A percentile compares a stretch with the other conserved stretches of the same genome.
These are phyloP conservation scores for Perkinsus chesapeaki DNA, from an alignment of 169 alveolate species.

Conservation along the genomic window DNA sequence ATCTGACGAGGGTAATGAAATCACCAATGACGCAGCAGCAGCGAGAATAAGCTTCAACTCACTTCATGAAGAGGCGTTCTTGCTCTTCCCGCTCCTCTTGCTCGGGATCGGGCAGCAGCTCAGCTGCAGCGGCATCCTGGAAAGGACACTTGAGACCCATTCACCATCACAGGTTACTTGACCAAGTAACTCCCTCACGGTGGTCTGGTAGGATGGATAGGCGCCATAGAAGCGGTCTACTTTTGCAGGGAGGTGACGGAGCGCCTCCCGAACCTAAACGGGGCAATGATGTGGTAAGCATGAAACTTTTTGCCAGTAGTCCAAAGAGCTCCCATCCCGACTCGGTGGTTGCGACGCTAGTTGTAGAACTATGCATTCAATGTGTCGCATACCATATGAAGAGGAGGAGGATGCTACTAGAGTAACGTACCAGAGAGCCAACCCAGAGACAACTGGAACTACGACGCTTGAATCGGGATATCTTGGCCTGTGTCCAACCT, in stretches of 20 bases:
- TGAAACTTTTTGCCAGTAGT: too few species aligned
- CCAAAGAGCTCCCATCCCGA: too few species aligned
- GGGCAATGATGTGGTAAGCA: background rate
- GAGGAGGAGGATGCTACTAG: too few species aligned
- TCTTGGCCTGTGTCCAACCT: too few species aligned
- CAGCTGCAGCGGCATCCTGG: background rate
- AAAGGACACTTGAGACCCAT: background rate
- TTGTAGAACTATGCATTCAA: too few species aligned
- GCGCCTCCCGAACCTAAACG: background rate
- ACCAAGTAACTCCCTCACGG: background rate
- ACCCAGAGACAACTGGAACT: too few species aligned
- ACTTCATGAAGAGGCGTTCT: background rate
- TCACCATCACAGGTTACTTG: background rate
- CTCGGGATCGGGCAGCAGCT: background rate
- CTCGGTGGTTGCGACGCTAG: too few species aligned
- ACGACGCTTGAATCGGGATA: too few species aligned
- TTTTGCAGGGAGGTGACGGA: background rate
- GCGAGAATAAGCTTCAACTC: background rate
- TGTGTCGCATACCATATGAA: too few species aligned
- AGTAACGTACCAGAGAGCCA: too few species aligned
- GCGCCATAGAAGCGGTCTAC: background rate
- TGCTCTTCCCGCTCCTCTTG: background rate
- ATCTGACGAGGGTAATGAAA: background rate
- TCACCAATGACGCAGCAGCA: background rate
- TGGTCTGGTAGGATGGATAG: background rate